Conservation (phyloP, 345 rosid species). For the Limnanthes douglasii region DNA sequence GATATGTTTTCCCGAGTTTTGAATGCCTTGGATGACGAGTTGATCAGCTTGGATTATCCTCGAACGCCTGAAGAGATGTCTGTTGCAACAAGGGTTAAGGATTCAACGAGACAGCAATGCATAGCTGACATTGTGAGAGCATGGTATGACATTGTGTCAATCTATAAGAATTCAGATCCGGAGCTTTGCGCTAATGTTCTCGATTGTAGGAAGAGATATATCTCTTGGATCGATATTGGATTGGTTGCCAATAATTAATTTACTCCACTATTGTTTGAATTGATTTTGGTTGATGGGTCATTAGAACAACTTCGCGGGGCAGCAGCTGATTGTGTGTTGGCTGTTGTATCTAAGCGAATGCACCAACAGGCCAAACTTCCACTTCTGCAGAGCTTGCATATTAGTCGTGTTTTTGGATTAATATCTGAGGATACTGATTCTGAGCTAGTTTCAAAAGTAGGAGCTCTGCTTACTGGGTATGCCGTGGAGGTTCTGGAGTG, state of each 20-base stretch:
- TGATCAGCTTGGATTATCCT: slow-evolving; percentile 84
- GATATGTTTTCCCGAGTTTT: slow-evolving; percentile 91
- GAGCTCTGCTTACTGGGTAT: slow-evolving; percentile 67
- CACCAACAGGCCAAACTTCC: slow-evolving; percentile 52
- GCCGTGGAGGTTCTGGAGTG: slow-evolving; percentile 81
- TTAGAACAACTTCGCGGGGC: slow-evolving; percentile 68
- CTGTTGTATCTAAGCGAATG: slow-evolving; percentile 86
- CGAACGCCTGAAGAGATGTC: slow-evolving; percentile 44
- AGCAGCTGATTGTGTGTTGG: slow-evolving; percentile 71
- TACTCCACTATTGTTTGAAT: slow-evolving; percentile 62
- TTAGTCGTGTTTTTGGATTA: slow-evolving; percentile 54
- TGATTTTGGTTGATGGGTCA: slow-evolving; percentile 44
- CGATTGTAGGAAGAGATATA: slow-evolving; percentile 68
- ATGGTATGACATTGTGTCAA: slow-evolving; percentile 65
- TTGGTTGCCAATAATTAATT: slow-evolving; percentile 67
- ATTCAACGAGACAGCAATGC: slow-evolving; percentile 93
- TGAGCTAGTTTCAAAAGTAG: slow-evolving; percentile 43
- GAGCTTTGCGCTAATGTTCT: slow-evolving; percentile 56
- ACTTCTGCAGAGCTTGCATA: slow-evolving; percentile 56
- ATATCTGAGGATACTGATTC: slow-evolving; percentile 43
- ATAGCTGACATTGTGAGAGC: slow-evolving; percentile 74
- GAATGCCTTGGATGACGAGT: slow-evolving; percentile 80
- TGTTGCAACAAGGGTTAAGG: slow-evolving; percentile 69
- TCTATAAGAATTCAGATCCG: slow-evolving; percentile 50
- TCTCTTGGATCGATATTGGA: slow-evolving; percentile 89